These are phyloP conservation scores for Pugionium dolabratum DNA, from an alignment of 345 rosid genomes.

Conservation along the genomic window DNA sequence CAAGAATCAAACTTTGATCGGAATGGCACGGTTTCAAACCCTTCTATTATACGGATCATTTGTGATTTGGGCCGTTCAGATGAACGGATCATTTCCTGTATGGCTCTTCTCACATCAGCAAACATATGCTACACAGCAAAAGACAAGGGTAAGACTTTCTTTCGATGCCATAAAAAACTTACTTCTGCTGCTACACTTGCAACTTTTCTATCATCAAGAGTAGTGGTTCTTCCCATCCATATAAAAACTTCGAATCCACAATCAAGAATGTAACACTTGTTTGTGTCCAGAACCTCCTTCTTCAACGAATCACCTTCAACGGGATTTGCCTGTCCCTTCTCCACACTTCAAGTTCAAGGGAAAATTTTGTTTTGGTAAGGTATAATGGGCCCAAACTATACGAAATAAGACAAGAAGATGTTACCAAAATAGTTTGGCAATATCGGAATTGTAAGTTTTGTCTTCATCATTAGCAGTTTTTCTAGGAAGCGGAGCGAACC, in stretches of 20 bases:
- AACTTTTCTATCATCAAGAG: slow-evolving; percentile 45
- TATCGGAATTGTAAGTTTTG: too few species aligned
- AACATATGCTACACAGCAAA: slow-evolving; percentile 20
- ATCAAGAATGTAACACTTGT: slow-evolving; percentile 57
- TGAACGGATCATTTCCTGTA: slow-evolving; percentile 69
- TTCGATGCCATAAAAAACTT: slow-evolving; percentile 24
- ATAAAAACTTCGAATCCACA: slow-evolving; percentile 45
- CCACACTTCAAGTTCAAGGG: slow-evolving; percentile 25
- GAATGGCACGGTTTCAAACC: slow-evolving; percentile 90
- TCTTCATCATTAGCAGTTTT: not conserved
- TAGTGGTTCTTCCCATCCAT: slow-evolving; percentile 47
- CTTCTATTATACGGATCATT: slow-evolving; percentile 85
- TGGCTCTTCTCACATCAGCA: slow-evolving; percentile 34
- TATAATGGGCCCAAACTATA: slow-evolving; percentile 49
- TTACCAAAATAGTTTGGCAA: too few species aligned
- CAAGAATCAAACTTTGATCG: slow-evolving; percentile 86
- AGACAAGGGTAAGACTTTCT: slow-evolving; percentile 19
- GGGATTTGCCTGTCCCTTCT: slow-evolving; percentile 68
- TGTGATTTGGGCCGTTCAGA: slow-evolving; percentile 67
- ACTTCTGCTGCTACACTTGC: slow-evolving; percentile 44
- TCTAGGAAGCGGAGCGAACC: not conserved
- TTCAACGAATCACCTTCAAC: slow-evolving; percentile 69
- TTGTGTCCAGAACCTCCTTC: slow-evolving; percentile 78
- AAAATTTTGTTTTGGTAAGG: slow-evolving; percentile 34
- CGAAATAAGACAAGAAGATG: too few species aligned